These are phyloP conservation scores for Gossypium lobatum DNA, from an alignment of 441 rosid species.

Conservation along the genomic window DNA sequence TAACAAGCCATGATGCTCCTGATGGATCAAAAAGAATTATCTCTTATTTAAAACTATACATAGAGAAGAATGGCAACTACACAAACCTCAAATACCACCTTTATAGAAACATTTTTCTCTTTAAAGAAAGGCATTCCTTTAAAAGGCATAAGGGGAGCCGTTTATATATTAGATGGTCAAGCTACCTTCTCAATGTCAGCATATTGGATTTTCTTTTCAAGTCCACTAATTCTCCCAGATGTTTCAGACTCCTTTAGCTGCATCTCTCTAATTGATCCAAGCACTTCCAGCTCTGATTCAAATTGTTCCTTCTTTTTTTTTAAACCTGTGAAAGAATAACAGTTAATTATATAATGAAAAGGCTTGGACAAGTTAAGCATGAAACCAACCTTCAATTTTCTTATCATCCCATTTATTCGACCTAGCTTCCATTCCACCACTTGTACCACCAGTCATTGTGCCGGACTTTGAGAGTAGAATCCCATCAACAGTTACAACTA, in stretches of 20 bases:
- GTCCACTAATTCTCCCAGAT: slow-evolving; percentile 94
- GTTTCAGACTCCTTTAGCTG: slow-evolving; percentile 88
- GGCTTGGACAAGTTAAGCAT: slow-evolving; percentile 8
- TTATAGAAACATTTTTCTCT: background rate
- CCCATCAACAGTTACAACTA: slow-evolving; percentile 98
- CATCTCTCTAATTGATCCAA: slow-evolving; percentile 96
- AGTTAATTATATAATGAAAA: slow-evolving; percentile 18
- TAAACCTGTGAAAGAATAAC: slow-evolving; percentile 45
- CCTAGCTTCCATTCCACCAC: slow-evolving; percentile 98
- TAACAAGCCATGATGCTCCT: background rate
- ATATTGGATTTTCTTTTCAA: slow-evolving; percentile 94
- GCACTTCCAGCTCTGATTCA: slow-evolving; percentile 78
- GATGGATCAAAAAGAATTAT: background rate
- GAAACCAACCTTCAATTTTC: slow-evolving; percentile 72
- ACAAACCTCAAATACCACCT: background rate
- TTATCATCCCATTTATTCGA: slow-evolving; percentile 99
- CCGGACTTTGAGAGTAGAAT: slow-evolving; percentile 89
- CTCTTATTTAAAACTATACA: background rate
- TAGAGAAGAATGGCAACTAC: background rate
- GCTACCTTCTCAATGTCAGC: slow-evolving; percentile 94
- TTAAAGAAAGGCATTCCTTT: background rate
- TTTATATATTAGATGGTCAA: background rate
- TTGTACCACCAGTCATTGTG: slow-evolving; percentile 99
- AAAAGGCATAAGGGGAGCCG: background rate
- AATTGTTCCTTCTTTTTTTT: slow-evolving; percentile 70